Evolutionary conservation across 2,329 filamentous ascomycete genomes (phyloP), one percentile per base, ranked within the genome.

Genomic region (Fusarium brevicatenulatum): DNA sequence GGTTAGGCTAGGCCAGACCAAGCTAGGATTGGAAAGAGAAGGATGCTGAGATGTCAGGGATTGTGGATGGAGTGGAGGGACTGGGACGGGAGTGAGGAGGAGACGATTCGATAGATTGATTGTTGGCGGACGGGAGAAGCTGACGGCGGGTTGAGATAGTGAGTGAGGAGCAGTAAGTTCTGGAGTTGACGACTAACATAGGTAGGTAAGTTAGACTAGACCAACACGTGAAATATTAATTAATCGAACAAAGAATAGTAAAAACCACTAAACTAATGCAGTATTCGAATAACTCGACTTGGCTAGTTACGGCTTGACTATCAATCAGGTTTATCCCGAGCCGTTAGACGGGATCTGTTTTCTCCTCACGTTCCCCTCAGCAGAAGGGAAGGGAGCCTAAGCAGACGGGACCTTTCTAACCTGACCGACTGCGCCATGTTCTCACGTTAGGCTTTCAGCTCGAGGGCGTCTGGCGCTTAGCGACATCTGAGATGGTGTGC

Each of bases 401-500:
- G 23, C 37, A 36, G n/a, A 11, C 30, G 4, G 12, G 12, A 5
- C 12, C n/a, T 42, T 43, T 42, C 11, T 9, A 39, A 28, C 21
- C 53, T 46, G 25, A 39, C 55, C 40, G 52, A 46, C 59, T 47
- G 52, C 39, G 44, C 62, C 66, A 58, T 68, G 46, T 40, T 57
- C 66, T 37, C 50, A 37, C 50, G 34, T 53, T 44, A 42, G 40
- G 28, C 40, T 46, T 42, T 60, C 61, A 52, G 49, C 43, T 65
- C 39, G 23, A 50, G 55, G 65, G 71, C 71, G 71, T 56, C 59
- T 73, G 59, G 71, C 71, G 71, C 71, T 73, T 73, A 71, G 63
- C 67, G 70, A 71, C 67, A 73, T 67, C 50, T 73, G 63, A 52
- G 70, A 61, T 73, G 71, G 71, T 73, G 71, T 64, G 67, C 52